Conservation (phyloP, 164 flowering plant genomes). For the Macadamia integrifolia region DNA sequence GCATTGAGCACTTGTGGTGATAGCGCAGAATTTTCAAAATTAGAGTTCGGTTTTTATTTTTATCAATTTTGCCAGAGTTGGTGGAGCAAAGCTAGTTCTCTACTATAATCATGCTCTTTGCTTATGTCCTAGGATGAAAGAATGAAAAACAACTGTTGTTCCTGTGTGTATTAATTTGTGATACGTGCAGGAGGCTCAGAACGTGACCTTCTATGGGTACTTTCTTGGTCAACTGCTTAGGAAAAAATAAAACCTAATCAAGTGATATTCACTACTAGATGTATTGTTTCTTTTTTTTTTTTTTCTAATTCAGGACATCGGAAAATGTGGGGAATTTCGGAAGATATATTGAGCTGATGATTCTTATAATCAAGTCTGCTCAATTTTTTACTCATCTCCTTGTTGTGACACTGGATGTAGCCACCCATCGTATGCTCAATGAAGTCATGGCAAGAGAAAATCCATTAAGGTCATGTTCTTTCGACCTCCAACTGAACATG, state of each 20-base stretch:
- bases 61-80: not conserved
- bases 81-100: not conserved
- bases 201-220: too few species aligned
- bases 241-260: too few species aligned
- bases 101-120: conserved; percentile 3
- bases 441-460: too few species aligned
- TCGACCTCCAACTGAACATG: too few species aligned
- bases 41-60: not conserved
- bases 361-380: not conserved
- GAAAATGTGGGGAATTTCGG: too few species aligned
- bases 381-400: not conserved
- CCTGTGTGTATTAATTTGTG: not conserved
- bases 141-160: not conserved
- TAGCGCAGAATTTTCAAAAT: conserved; percentile 1
- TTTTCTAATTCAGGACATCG: not conserved
- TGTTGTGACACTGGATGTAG: not conserved
- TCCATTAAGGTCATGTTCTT: too few species aligned
- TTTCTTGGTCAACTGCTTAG: too few species aligned
- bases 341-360: not conserved
- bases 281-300: not conserved
- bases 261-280: too few species aligned
- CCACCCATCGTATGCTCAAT: too few species aligned
- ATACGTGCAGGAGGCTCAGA: not conserved
- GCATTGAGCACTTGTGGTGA: conserved; percentile 13
- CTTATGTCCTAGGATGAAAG: not conserved